Evolutionary conservation across 2,329 filamentous ascomycete genomes (phyloP), one percentile per base, ranked within the genome.

Genomic region (Chaetomium olivaceum): DNA sequence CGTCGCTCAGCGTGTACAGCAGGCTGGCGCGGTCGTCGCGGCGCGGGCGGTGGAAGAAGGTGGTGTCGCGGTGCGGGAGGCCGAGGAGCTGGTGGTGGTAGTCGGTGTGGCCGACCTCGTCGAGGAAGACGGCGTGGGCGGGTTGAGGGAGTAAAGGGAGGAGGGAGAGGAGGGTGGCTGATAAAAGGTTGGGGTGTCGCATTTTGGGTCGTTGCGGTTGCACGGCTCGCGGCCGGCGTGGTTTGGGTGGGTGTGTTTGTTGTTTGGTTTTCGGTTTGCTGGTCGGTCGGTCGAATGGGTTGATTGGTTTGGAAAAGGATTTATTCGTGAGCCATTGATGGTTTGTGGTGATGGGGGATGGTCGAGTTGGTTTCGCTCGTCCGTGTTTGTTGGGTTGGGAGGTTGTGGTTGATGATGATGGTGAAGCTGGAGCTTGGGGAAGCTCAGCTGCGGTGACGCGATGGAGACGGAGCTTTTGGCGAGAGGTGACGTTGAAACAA

Each of bases 21-120:
- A 99, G 84, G 62, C 91, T 94, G 43, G 93, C 93, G 77, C 91
- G 92, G 68, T 94, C 93, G 71, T 89, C 87, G 68, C 87, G 84
- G 73, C 90, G 85, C 48, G 95, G 94, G 72, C 89, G 90, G 80
- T 97, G 92, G 86, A 98, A 98, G 85, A 98, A 96, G 72, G 94
- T 97, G 67, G 92, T 91, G 69, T 91, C 87, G 76, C 87, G 82
- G 76, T 90, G 90, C 62, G 95, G 93, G 46, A 91, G 80, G 74
- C 95, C 95, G 74, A 99, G 82, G 58, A 98, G 88, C 70, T 91
- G 87, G 80, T 96, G 89, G 80, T 98, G 94, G 81, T 93, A 98
- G 80, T 99, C 95, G 77, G 96, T 87, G 73, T 92, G 86, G 80
- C 89, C 93, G 71, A 96, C 93, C 78, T 99, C 94, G 76, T 99